Evolutionary conservation across 345 rosid species (phyloP), one percentile per base, ranked within the genome.

Genomic region (Diplotaxis tenuifolia): DNA sequence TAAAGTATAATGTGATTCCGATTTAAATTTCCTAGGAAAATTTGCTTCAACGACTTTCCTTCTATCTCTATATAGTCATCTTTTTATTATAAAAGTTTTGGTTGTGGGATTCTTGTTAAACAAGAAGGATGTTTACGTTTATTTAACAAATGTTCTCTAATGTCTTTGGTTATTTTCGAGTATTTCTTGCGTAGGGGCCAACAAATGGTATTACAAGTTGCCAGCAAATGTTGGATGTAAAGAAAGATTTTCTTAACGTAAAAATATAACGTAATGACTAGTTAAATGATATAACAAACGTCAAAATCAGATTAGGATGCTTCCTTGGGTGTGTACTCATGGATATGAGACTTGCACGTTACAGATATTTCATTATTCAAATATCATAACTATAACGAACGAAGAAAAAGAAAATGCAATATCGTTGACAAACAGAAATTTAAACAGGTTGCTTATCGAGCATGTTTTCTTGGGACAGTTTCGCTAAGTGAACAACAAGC

Each of bases 311-410:
- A 49, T 61, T 61, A 50, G 18, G 18, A n/a, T n/a, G n/a, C n/a
- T 16, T 63, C 64, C 56, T 28, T 40, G 45, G n/a, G 3, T 63
- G 60, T 21, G 70, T n/a, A n/a, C n/a, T 72, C 64, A 72, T 38
- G 20, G 29, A 19, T 16, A 72, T 72, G 14, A 54, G 20, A 55
- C 76, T 64, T 64, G 68, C 68, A 71, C 75, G 75, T 18, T 32
- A 62, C 68, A 18, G 11, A 23, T 52, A 29, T 68, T 38, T 36
- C 36, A 10, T 15, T 40, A 23, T 25, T 34, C 7, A n/a, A 60
- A 40, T 40, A 23, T 22, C 40, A n/a, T n/a, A n/a, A n/a, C n/a
- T n/a, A n/a, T n/a, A 68, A 36, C 53, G 63, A 27, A 23, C 53
- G 28, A 22, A 20, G 9, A 60, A 34, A 0, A 11, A 23, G 8